Evolutionary conservation across 768 basidiomycete genomes (phyloP).

Genomic region (Amanita thiersii): DNA sequence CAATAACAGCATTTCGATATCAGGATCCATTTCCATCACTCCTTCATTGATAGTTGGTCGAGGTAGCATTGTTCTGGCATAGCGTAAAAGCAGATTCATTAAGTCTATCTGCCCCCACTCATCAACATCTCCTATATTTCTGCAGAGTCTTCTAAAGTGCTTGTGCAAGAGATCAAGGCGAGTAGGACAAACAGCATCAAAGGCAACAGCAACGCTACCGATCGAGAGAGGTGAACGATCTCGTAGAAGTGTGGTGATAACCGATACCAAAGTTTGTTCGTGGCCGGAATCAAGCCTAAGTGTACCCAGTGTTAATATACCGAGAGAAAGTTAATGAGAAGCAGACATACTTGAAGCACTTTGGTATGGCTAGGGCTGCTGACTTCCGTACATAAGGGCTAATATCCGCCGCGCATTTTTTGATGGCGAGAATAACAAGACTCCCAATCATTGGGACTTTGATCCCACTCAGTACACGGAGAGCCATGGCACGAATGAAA

Average conservation of each 20-base stretch:
- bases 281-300: slow-evolving; percentile 68
- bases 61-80: slow-evolving; percentile 78
- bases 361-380: slow-evolving; percentile 84
- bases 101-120: slow-evolving; percentile 93
- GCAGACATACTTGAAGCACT: slow-evolving; percentile 56
- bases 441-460: slow-evolving; percentile 83
- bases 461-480: slow-evolving; percentile 89
- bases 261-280: slow-evolving; percentile 59
- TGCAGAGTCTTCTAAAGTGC: slow-evolving; percentile 81
- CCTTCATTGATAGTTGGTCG: slow-evolving; percentile 37
- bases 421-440: slow-evolving; percentile 80
- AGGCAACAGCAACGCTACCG: slow-evolving; percentile 81
- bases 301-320: neutral
- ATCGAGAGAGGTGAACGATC: slow-evolving; percentile 84
- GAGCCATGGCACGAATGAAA: slow-evolving; percentile 92
- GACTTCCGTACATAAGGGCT: slow-evolving; percentile 95
- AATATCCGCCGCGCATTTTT: slow-evolving; percentile 85
- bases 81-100: slow-evolving; percentile 70
- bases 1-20: slow-evolving; percentile 66
- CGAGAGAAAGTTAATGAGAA: neutral
- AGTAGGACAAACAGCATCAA: slow-evolving; percentile 80
- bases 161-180: slow-evolving; percentile 82
- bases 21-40: slow-evolving; percentile 61
- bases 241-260: slow-evolving; percentile 54
- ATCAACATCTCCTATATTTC: slow-evolving; percentile 81